Percentiles rank a stretch among this genome's conserved stretches.
These are phyloP conservation scores for Pichia cactophila DNA, from an alignment of 1,139 yeast species.

Conservation along the genomic window DNA sequence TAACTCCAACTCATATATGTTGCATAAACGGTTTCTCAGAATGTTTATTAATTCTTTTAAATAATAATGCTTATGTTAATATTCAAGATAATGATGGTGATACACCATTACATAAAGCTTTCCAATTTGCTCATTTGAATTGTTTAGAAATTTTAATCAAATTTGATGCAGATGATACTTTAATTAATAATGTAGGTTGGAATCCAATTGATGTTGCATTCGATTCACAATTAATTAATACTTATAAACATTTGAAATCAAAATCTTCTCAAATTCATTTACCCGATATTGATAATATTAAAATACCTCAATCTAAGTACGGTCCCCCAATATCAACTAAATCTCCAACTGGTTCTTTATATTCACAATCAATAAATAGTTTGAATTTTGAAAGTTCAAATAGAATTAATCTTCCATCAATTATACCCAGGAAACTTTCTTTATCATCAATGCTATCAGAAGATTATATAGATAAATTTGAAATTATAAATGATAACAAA, in stretches of 20 bases:
- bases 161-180: constrained; percentile 41
- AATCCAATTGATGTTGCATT: constrained; percentile 54
- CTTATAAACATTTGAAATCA: constrained; percentile 24
- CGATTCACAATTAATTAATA: constrained; percentile 38
- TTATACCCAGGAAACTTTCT: constrained; percentile 90
- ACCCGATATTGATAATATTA: not conserved
- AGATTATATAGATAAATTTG: constrained; percentile 15
- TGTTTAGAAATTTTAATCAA: constrained; percentile 55
- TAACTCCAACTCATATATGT: constrained; percentile 72
- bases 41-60: constrained; percentile 62
- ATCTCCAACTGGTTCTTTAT: constrained; percentile 7
- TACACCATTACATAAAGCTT: constrained; percentile 73
- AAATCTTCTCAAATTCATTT: not conserved
- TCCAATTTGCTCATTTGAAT: constrained; percentile 64
- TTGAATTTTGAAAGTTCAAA: constrained; percentile 3
- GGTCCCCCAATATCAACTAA: not conserved
- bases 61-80: constrained; percentile 72
- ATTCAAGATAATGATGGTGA: constrained; percentile 58
- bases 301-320: constrained; percentile 9
- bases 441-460: constrained; percentile 84
- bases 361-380: constrained; percentile 2
- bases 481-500: constrained; percentile 11
- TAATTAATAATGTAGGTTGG: constrained; percentile 60
- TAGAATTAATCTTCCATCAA: constrained; percentile 20
- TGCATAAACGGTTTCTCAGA: constrained; percentile 60